Percentiles rank a stretch among this genome's conserved stretches.
phyloP scores from a whole-genome alignment of 768 basidiomycete genomes.

The Leccinum variicolor region DNA sequence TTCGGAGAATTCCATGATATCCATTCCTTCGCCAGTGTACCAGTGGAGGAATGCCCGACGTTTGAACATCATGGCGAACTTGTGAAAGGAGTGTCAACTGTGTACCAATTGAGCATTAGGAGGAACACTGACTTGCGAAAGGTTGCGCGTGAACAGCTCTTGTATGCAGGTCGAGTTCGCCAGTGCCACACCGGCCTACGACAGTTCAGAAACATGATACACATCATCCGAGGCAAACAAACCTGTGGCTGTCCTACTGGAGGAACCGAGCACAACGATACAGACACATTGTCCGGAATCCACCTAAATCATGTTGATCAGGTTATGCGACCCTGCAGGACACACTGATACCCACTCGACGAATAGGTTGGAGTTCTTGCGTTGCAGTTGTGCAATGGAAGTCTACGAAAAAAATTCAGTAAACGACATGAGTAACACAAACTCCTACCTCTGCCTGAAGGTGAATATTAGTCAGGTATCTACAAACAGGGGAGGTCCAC shows the following conservation, averaged over 20 bases:
- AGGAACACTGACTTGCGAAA: slow-evolving; percentile 46
- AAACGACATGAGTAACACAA: slow-evolving; percentile 2
- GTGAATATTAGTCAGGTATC: not conserved
- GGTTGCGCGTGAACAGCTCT: slow-evolving; percentile 77
- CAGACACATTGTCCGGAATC: slow-evolving; percentile 90
- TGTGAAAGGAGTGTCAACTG: slow-evolving; percentile 5
- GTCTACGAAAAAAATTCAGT: slow-evolving; percentile 40
- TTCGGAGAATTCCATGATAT: slow-evolving; percentile 76
- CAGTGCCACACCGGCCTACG: slow-evolving; percentile 64
- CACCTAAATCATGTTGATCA: slow-evolving; percentile 44
- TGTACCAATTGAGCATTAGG: not conserved
- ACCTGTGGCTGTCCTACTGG: slow-evolving; percentile 77
- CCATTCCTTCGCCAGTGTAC: slow-evolving; percentile 93
- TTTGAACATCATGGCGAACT: slow-evolving; percentile 83
- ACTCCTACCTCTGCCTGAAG: slow-evolving; percentile 51
- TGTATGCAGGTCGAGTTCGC: slow-evolving; percentile 83
- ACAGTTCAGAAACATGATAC: slow-evolving; percentile 9
- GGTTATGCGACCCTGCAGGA: not conserved
- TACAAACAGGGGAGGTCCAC: slow-evolving; percentile 20
- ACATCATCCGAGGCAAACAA: slow-evolving; percentile 13
- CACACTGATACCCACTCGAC: slow-evolving; percentile 58
- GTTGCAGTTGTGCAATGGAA: slow-evolving; percentile 70
- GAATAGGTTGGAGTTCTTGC: slow-evolving; percentile 68
- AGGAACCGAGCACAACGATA: slow-evolving; percentile 78
- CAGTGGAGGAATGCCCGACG: slow-evolving; percentile 86